Percentiles rank a stretch among this genome's conserved stretches.
phyloP scores from a whole-genome alignment of 1,284 basidiomycete genomes.

The Leccinum fuscescens region DNA sequence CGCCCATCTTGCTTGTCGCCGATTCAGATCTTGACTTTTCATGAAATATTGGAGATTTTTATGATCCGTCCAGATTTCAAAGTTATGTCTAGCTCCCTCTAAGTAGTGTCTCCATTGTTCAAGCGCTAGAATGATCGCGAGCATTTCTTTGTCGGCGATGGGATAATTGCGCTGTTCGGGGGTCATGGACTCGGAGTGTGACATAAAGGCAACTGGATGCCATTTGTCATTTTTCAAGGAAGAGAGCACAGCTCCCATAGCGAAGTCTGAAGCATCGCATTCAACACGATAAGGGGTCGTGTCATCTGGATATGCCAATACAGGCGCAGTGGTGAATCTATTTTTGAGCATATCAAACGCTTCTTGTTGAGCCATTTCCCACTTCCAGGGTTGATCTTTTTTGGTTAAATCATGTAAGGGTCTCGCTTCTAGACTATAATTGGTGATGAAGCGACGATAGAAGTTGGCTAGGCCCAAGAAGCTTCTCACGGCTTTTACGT shows the following conservation, averaged over 20 bases:
- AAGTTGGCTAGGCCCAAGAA: no score
- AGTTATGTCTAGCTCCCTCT: no score
- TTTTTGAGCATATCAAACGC: no score
- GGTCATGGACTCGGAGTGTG: accelerated
- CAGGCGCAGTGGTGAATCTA: accelerated
- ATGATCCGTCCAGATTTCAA: no score
- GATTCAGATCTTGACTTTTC: accelerated
- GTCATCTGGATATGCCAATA: accelerated
- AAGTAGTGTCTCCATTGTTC: no score
- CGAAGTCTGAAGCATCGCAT: accelerated
- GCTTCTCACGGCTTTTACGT: no score
- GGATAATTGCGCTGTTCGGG: accelerated
- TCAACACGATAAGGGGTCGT: no score
- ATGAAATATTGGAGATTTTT: no score
- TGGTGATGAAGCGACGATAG: no score
- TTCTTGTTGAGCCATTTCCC: accelerated
- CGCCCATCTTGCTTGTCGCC: accelerated
- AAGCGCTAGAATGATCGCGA: accelerated
- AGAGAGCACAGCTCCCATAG: accelerated
- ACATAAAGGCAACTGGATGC: accelerated
- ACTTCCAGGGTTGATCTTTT: no score
- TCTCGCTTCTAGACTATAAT: accelerated
- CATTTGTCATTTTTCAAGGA: no score
- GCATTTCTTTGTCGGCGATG: no score
- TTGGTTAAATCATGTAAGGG: accelerated